These are phyloP conservation scores for Barnettozyma wickerhamii DNA, from an alignment of 805 yeast genomes.

Conservation along the genomic window DNA sequence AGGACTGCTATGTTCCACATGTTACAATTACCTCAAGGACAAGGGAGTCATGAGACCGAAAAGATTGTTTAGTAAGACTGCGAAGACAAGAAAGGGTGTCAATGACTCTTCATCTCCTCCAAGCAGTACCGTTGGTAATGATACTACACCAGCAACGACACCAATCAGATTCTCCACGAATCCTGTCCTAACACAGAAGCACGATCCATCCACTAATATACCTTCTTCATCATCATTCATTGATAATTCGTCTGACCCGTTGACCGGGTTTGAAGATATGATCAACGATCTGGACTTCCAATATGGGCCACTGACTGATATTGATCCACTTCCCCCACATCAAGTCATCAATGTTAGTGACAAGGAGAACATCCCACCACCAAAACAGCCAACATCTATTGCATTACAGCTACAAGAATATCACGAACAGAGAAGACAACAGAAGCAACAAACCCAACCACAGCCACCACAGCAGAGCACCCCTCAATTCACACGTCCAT, in stretches of 20 bases:
- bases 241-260: slow-evolving; percentile 23
- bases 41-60: slow-evolving; percentile 26
- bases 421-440: slow-evolving; percentile 11
- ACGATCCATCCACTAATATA: slow-evolving; percentile 1
- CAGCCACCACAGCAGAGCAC: background rate
- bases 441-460: background rate
- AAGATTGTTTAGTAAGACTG: slow-evolving; percentile 15
- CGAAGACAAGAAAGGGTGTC: slow-evolving; percentile 3
- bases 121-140: slow-evolving; percentile 16
- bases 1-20: slow-evolving; percentile 24
- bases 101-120: slow-evolving; percentile 17
- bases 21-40: slow-evolving; percentile 21
- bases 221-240: slow-evolving; percentile 12
- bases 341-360: slow-evolving; percentile 9
- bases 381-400: slow-evolving; percentile 16
- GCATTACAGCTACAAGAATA: slow-evolving; percentile 17
- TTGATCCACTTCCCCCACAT: slow-evolving; percentile 26
- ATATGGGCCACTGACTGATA: slow-evolving; percentile 27
- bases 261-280: slow-evolving; percentile 36
- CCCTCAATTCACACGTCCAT: background rate
- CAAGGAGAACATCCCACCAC: slow-evolving; percentile 39
- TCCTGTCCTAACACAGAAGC: background rate
- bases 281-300: slow-evolving; percentile 28
- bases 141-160: slow-evolving; percentile 18
- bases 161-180: slow-evolving; percentile 9